phyloP scores from a whole-genome alignment of 2,329 filamentous ascomycete species.

The Fusarium xylarioides region DNA sequence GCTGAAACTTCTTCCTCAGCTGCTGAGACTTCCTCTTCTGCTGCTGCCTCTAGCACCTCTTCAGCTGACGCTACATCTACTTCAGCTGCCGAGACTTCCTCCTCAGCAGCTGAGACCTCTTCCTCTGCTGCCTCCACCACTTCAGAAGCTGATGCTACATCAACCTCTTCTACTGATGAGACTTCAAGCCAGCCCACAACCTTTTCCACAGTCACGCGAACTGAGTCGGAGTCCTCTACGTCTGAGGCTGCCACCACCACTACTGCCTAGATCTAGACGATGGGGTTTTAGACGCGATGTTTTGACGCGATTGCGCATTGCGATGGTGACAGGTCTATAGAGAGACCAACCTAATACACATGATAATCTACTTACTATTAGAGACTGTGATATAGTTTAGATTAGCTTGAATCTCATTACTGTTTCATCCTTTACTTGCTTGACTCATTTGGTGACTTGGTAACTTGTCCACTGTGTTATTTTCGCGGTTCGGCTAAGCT shows the following conservation, averaged over 20 bases:
- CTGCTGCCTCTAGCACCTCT: neutral
- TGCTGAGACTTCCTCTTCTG: neutral
- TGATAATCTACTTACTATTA: neutral
- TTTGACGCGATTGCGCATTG: neutral
- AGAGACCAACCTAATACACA: neutral
- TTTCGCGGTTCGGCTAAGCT: neutral
- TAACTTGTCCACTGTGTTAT: neutral
- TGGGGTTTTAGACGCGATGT: neutral
- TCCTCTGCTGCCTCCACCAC: neutral
- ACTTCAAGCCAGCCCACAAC: neutral
- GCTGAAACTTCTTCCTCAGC: neutral
- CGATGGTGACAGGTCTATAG: neutral
- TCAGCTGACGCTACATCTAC: neutral
- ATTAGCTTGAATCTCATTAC: neutral
- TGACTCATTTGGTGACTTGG: neutral
- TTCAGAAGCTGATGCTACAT: neutral
- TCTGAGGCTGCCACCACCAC: neutral
- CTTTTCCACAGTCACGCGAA: neutral
- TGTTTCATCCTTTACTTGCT: neutral
- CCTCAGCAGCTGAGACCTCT: neutral
- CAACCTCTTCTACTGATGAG: neutral
- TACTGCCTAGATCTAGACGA: neutral
- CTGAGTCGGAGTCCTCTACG: neutral
- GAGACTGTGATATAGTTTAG: neutral
- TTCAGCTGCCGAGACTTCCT: neutral